Percentiles rank a stretch among this genome's conserved stretches.
These are phyloP conservation scores for Chrysoporthe puriensis DNA, from an alignment of 2,329 filamentous ascomycete genomes.

Conservation along the genomic window DNA sequence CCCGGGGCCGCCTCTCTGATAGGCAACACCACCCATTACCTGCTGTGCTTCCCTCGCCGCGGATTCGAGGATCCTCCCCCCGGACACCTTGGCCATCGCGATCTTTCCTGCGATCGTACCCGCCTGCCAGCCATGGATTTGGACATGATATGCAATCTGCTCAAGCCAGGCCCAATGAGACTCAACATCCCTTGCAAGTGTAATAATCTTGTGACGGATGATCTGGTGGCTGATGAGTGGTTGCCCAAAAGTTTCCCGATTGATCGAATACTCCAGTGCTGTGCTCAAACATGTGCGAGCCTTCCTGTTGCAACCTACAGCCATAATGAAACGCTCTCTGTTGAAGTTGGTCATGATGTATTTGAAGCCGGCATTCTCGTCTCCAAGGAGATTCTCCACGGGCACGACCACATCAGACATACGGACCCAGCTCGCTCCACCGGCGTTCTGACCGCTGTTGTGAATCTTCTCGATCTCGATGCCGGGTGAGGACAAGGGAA, in stretches of 20 bases:
- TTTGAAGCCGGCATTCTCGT: slow-evolving; percentile 56
- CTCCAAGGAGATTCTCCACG: slow-evolving; percentile 53
- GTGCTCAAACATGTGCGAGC: slow-evolving; percentile 57
- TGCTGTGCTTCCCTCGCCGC: slow-evolving; percentile 54
- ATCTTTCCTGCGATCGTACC: slow-evolving; percentile 36
- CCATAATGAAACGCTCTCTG: slow-evolving; percentile 60
- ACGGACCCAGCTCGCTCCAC: slow-evolving; percentile 60
- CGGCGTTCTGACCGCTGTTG: slow-evolving; percentile 68
- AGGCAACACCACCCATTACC: slow-evolving; percentile 52
- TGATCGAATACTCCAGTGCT: slow-evolving; percentile 52
- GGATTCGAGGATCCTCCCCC: slow-evolving; percentile 49
- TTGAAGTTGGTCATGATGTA: slow-evolving; percentile 52
- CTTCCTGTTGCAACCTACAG: slow-evolving; percentile 57
- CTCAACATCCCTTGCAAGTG: slow-evolving; percentile 59
- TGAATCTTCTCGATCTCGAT: slow-evolving; percentile 47
- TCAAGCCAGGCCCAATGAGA: slow-evolving; percentile 62
- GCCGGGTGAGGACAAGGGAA: slow-evolving; percentile 45
- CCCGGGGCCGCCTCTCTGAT: slow-evolving; percentile 44
- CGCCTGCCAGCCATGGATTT: slow-evolving; percentile 24
- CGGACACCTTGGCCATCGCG: slow-evolving; percentile 46
- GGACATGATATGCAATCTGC: slow-evolving; percentile 58
- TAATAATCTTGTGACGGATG: slow-evolving; percentile 59
- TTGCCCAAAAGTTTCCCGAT: slow-evolving; percentile 58
- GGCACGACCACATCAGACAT: slow-evolving; percentile 58
- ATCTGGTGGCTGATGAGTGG: slow-evolving; percentile 58